A percentile compares a stretch with the other conserved stretches of the same genome.
These are phyloP conservation scores for Populus hybrid DNA, from an alignment of 441 rosid species.

Conservation along the genomic window DNA sequence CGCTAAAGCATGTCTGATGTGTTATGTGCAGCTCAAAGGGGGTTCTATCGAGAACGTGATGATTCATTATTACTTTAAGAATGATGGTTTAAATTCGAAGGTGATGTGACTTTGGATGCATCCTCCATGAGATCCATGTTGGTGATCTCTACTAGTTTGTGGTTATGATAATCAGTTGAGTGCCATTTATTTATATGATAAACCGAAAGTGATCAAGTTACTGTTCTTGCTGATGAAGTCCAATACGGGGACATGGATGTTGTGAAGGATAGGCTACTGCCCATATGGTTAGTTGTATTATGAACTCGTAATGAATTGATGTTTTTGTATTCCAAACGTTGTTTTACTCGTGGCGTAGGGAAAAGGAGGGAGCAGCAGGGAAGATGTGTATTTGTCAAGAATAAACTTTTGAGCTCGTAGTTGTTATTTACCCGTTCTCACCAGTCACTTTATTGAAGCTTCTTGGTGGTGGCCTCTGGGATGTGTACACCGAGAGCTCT, in stretches of 20 bases:
- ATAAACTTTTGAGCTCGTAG: background rate
- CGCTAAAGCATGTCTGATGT: background rate
- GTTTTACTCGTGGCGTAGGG: background rate
- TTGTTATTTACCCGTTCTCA: background rate
- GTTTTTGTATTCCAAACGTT: background rate
- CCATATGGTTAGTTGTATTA: background rate
- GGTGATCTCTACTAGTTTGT: background rate
- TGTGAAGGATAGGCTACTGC: background rate
- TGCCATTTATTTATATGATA: background rate
- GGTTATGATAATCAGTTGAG: background rate
- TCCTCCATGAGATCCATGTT: background rate
- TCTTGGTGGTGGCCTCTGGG: background rate
- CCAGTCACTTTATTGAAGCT: background rate
- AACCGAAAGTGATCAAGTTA: background rate
- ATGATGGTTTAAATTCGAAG: background rate
- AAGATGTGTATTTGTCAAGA: background rate
- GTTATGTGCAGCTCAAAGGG: conserved; percentile 72
- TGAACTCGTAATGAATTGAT: background rate
- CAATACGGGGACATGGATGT: background rate
- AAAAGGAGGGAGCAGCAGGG: background rate
- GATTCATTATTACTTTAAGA: background rate
- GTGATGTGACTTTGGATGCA: background rate
- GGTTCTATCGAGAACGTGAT: conserved; percentile 65
- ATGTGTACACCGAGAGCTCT: background rate
- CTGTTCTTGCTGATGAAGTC: background rate